phyloP scores from a whole-genome alignment of 2,329 filamentous ascomycete species.

The Rutstroemia sp. region DNA sequence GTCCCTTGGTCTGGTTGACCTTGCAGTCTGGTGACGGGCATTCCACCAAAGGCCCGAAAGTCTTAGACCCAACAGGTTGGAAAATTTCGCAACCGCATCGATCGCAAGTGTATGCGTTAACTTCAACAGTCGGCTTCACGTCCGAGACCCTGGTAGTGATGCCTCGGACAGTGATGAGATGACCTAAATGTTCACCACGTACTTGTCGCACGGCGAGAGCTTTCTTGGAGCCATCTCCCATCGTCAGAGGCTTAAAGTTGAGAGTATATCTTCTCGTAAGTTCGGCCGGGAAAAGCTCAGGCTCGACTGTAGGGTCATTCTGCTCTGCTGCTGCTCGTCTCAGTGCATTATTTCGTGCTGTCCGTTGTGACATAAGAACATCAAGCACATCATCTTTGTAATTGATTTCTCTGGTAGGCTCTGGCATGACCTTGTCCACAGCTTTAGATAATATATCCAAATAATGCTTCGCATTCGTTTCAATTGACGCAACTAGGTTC shows the following conservation, averaged over 20 bases:
- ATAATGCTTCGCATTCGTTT: slow-evolving; percentile 90
- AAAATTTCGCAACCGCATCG: slow-evolving; percentile 96
- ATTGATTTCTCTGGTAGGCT: slow-evolving; percentile 67
- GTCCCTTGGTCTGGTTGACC: slow-evolving; percentile 84
- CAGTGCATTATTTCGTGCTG: slow-evolving; percentile 75
- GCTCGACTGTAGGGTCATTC: slow-evolving; percentile 51
- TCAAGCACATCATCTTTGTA: slow-evolving; percentile 98
- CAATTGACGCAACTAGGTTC: slow-evolving; percentile 75
- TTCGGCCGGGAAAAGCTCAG: slow-evolving; percentile 82
- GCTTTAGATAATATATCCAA: slow-evolving; percentile 85
- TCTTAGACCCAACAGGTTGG: slow-evolving; percentile 86
- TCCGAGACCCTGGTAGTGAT: slow-evolving; percentile 95
- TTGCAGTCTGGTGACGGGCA: slow-evolving; percentile 90
- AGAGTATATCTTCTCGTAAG: slow-evolving; percentile 91
- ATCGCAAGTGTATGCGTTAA: slow-evolving; percentile 97
- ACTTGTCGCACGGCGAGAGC: slow-evolving; percentile 87
- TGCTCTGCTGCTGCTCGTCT: slow-evolving; percentile 57
- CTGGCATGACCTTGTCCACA: slow-evolving; percentile 79
- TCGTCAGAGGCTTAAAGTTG: slow-evolving; percentile 86
- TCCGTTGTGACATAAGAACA: slow-evolving; percentile 88
- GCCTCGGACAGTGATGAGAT: slow-evolving; percentile 87
- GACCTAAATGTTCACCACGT: slow-evolving; percentile 83
- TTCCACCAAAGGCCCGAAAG: slow-evolving; percentile 78
- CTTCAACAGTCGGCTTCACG: slow-evolving; percentile 94
- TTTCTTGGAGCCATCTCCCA: slow-evolving; percentile 54